Evolutionary conservation across 2,329 filamentous ascomycete species (phyloP).

Genomic region (Paecilomyces fulvus): DNA sequence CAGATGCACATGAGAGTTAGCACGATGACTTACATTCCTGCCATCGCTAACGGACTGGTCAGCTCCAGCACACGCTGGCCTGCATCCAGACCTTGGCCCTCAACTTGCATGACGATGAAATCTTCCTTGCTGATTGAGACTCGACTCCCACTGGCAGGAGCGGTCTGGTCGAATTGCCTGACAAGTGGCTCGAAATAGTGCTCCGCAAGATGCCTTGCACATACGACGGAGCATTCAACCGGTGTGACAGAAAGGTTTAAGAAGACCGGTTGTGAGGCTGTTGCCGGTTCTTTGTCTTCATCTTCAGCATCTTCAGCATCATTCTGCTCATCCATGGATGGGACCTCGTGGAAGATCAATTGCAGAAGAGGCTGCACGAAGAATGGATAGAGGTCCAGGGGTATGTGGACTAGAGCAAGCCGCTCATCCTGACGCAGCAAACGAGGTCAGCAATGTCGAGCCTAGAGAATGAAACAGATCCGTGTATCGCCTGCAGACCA

Average conservation of each 20-base stretch:
- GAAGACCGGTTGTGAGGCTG: conserved; percentile 62
- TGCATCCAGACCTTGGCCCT: conserved; percentile 81
- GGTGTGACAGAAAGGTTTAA: conserved; percentile 90
- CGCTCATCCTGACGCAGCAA: conserved; percentile 62
- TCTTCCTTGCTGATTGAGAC: conserved; percentile 73
- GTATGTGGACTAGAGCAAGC: conserved; percentile 84
- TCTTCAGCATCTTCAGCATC: conserved; percentile 34
- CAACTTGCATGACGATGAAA: conserved; percentile 83
- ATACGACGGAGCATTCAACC: conserved; percentile 87
- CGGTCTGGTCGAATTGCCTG: conserved; percentile 47
- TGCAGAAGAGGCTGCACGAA: conserved; percentile 84
- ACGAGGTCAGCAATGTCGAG: neutral
- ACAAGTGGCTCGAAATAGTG: conserved; percentile 69
- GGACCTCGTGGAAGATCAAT: conserved; percentile 60
- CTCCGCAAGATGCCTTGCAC: conserved; percentile 64
- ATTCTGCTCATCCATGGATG: conserved; percentile 32
- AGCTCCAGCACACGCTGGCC: conserved; percentile 86
- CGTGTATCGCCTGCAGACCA: neutral
- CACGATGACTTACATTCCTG: conserved; percentile 58
- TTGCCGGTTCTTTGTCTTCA: conserved; percentile 18
- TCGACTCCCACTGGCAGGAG: conserved; percentile 32
- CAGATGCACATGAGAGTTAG: neutral
- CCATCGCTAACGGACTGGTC: conserved; percentile 81
- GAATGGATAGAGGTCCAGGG: conserved; percentile 63
- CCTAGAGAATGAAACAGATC: neutral